A percentile compares a stretch with the other conserved stretches of the same genome.
phyloP scores from a whole-genome alignment of 352 stramenopile genomes.

The Phytophthora quininea region DNA sequence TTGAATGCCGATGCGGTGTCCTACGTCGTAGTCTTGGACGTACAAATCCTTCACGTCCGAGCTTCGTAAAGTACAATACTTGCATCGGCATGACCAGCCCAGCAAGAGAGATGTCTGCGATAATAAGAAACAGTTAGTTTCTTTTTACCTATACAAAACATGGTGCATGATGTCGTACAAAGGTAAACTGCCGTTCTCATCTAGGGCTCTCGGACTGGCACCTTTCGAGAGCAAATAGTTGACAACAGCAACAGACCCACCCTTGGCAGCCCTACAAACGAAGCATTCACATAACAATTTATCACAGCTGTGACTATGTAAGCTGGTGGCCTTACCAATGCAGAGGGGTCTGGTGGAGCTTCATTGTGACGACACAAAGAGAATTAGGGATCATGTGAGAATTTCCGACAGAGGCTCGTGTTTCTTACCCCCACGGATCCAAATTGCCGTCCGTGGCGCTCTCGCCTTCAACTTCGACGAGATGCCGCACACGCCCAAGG shows the following conservation, averaged over 20 bases:
- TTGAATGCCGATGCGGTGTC: not conserved
- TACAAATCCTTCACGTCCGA: conserved; percentile 68
- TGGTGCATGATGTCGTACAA: conserved; percentile 36
- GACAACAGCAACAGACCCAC: conserved; percentile 48
- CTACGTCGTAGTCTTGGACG: conserved; percentile 70
- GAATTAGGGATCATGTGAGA: not conserved
- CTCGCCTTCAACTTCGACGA: conserved; percentile 65
- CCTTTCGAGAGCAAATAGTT: conserved; percentile 59
- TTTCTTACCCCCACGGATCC: conserved; percentile 69
- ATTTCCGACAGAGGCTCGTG: not conserved
- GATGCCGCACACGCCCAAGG: conserved; percentile 52
- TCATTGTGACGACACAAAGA: not conserved
- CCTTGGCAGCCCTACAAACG: conserved; percentile 66
- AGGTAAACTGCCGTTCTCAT: conserved; percentile 76
- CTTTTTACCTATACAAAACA: not conserved
- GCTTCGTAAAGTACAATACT: conserved; percentile 54
- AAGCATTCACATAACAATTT: not conserved
- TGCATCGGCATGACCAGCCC: conserved; percentile 64
- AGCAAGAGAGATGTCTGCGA: conserved; percentile 67
- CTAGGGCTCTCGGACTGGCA: conserved; percentile 54
- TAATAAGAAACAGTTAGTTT: not conserved
- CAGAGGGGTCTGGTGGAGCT: conserved; percentile 73
- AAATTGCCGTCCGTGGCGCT: conserved; percentile 48
- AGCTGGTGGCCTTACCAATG: conserved; percentile 50
- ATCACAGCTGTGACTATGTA: not conserved